Percentiles rank a stretch among this genome's conserved stretches.
phyloP scores from a whole-genome alignment of 2,329 filamentous ascomycete species.

The Chaetomium sp. region DNA sequence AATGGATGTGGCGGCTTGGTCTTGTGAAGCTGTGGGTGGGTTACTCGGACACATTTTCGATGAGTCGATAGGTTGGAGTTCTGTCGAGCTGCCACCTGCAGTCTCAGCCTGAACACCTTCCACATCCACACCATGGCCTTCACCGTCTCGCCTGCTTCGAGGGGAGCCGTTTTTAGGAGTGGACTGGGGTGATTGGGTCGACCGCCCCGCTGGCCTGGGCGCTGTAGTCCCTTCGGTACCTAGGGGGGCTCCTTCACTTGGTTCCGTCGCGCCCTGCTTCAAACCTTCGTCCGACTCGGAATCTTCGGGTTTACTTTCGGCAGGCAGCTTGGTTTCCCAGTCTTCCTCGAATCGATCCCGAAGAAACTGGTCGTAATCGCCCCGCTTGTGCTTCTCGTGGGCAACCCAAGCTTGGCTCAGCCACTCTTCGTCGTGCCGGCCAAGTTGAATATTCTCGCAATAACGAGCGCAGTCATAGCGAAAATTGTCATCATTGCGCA shows the following conservation, averaged over 20 bases:
- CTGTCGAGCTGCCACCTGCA: not conserved
- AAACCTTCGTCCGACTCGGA: not conserved
- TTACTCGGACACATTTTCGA: not conserved
- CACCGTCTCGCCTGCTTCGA: not conserved
- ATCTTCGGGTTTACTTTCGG: constrained; percentile 35
- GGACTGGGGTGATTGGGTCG: not conserved
- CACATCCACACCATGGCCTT: not conserved
- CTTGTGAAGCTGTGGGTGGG: not conserved
- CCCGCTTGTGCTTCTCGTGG: constrained; percentile 50
- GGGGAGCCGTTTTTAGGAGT: not conserved
- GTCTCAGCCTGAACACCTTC: not conserved
- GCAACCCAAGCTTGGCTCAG: constrained; percentile 55
- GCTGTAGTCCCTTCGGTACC: not conserved
- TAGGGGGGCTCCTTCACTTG: not conserved
- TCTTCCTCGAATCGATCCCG: constrained; percentile 49
- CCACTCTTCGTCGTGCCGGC: constrained; percentile 57
- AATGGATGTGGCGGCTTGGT: not conserved
- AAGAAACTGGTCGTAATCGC: constrained; percentile 54
- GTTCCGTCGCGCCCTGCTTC: not conserved
- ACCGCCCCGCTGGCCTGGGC: not conserved
- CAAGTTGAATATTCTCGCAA: constrained; percentile 48
- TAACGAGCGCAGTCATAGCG: constrained; percentile 48
- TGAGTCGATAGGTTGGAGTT: not conserved
- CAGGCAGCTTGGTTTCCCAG: constrained; percentile 50
- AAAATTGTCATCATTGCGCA: constrained; percentile 48